Evolutionary conservation across 1,284 basidiomycete species (phyloP).

Genomic region (Afroboletus lepidellus): DNA sequence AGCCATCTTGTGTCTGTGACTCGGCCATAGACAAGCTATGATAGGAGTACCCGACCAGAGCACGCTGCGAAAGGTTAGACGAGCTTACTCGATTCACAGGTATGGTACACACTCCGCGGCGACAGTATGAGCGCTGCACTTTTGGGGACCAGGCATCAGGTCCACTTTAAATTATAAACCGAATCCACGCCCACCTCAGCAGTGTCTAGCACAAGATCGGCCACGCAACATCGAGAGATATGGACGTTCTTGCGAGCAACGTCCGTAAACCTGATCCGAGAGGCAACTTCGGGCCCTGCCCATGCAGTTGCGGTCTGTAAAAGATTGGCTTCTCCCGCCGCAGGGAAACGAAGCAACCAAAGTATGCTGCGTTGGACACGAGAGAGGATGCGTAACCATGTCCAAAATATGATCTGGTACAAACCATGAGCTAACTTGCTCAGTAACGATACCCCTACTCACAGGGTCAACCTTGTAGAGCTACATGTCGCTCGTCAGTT

Average conservation of each 20-base stretch:
- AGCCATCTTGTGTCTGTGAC: slow-evolving; percentile 58
- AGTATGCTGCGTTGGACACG: slow-evolving; percentile 54
- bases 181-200: slow-evolving; percentile 45
- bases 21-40: slow-evolving; percentile 57
- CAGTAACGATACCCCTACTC: slow-evolving; percentile 9
- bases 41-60: slow-evolving; percentile 63
- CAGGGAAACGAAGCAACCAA: slow-evolving; percentile 62
- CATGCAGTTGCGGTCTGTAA: slow-evolving; percentile 48
- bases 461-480: slow-evolving; percentile 58
- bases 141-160: background rate
- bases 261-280: slow-evolving; percentile 56
- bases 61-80: slow-evolving; percentile 37
- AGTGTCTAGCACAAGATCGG: slow-evolving; percentile 63
- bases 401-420: slow-evolving; percentile 46
- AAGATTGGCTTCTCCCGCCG: slow-evolving; percentile 53
- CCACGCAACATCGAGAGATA: slow-evolving; percentile 52
- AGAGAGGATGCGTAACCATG: slow-evolving; percentile 55
- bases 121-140: slow-evolving; percentile 66
- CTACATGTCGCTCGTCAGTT: slow-evolving; percentile 30
- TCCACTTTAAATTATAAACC: too few relatives aligned
- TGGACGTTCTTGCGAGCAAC: slow-evolving; percentile 55
- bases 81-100: background rate
- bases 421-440: slow-evolving; percentile 4
- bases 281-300: slow-evolving; percentile 54
- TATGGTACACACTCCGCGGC: slow-evolving; percentile 49